A percentile compares a stretch with the other conserved stretches of the same genome.
Conservation (phyloP, 2,329 filamentous ascomycete genomes). For the Fusarium keratoplasticum region DNA sequence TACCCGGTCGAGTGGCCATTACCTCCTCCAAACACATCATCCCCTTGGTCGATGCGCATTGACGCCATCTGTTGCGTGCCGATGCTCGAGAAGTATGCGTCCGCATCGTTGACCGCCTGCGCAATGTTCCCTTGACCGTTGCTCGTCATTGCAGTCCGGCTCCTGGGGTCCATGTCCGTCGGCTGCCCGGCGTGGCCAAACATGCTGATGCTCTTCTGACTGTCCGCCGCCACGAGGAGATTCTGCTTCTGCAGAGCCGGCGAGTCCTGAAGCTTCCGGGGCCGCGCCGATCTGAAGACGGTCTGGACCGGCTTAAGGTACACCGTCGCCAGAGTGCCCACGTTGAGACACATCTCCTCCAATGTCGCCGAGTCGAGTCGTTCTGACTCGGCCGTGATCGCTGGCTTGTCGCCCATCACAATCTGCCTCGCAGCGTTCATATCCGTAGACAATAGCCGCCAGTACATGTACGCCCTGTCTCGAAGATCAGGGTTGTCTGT, state of each 20-base stretch:
- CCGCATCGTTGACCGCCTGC: conserved; percentile 84
- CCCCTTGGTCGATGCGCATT: conserved; percentile 74
- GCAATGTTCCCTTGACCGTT: conserved; percentile 64
- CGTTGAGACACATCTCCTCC: conserved; percentile 97
- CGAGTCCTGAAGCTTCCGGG: conserved; percentile 81
- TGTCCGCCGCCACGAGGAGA: conserved; percentile 65
- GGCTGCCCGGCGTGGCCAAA: conserved; percentile 66
- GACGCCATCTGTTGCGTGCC: conserved; percentile 78
- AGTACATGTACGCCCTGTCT: conserved; percentile 99
- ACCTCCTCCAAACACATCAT: conserved; percentile 71
- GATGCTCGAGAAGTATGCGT: conserved; percentile 88
- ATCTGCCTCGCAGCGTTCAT: conserved; percentile 86
- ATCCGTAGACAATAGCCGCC: conserved; percentile 93
- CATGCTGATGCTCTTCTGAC: conserved; percentile 70
- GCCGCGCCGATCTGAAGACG: conserved; percentile 90
- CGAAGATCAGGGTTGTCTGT: conserved; percentile 98
- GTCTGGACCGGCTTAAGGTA: conserved; percentile 98
- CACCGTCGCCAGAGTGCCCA: conserved; percentile 95
- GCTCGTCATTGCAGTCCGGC: conserved; percentile 41
- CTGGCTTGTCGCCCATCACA: conserved; percentile 97
- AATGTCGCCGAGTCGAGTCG: conserved; percentile 90
- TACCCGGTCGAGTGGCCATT: conserved; percentile 66
- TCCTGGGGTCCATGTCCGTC: conserved; percentile 61
- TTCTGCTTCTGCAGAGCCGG: conserved; percentile 85
- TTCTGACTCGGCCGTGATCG: conserved; percentile 96